Conservation (phyloP, 768 basidiomycete genomes). For the Pulveroboletus frians region DNA sequence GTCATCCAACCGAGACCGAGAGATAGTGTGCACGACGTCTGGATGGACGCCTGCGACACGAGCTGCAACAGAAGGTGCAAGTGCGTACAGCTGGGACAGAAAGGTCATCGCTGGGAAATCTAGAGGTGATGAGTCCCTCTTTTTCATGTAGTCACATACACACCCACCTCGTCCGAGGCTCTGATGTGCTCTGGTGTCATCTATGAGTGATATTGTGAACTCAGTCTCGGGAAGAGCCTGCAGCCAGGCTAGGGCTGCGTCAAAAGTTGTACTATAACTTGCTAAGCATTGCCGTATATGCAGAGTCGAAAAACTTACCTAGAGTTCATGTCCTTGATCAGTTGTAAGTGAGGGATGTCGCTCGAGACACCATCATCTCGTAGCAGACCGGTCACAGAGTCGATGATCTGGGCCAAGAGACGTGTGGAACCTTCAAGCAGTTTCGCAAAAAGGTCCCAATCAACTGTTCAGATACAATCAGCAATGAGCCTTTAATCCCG, state of each 20-base stretch:
- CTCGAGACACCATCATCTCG: conserved; percentile 18
- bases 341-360: conserved; percentile 35
- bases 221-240: conserved; percentile 17
- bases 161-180: conserved; percentile 25
- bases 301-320: conserved; percentile 30
- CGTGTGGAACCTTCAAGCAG: conserved; percentile 38
- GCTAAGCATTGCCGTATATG: background rate
- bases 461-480: conserved; percentile 35
- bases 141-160: background rate
- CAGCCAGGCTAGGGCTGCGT: conserved; percentile 24
- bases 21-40: conserved; percentile 7
- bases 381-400: conserved; percentile 29
- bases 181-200: conserved; percentile 25
- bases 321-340: conserved; percentile 33
- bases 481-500: background rate
- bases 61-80: conserved; percentile 34
- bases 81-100: conserved; percentile 43
- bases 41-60: conserved; percentile 8
- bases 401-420: conserved; percentile 38
- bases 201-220: conserved; percentile 10
- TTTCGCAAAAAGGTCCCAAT: conserved; percentile 51
- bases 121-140: conserved; percentile 7
- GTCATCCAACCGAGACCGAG: conserved; percentile 19
- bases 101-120: conserved; percentile 40
- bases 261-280: conserved; percentile 20